Conservation (phyloP, 768 basidiomycete species). For the Lyophyllum semitale region DNA sequence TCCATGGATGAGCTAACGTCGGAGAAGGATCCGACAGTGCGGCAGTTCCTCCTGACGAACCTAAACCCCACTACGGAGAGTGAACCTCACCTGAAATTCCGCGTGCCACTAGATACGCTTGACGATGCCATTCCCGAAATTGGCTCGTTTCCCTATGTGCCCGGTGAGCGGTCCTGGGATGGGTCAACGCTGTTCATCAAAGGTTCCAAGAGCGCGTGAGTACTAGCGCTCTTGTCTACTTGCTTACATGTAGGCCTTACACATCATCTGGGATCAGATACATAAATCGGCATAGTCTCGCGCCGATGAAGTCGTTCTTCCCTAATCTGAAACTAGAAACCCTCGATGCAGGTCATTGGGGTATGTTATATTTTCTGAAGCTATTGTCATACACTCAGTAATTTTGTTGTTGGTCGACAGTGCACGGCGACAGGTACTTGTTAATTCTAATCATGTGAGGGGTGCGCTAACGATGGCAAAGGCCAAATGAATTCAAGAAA, state of each 20-base stretch:
- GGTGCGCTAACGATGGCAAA: not conserved
- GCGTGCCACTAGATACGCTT: slow-evolving; percentile 69
- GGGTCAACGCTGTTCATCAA: slow-evolving; percentile 73
- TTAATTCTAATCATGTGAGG: not conserved
- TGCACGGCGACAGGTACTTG: slow-evolving; percentile 68
- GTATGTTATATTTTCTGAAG: slow-evolving; percentile 37
- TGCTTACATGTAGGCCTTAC: not conserved
- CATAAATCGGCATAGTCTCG: slow-evolving; percentile 72
- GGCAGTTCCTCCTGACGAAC: slow-evolving; percentile 84
- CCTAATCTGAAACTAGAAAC: slow-evolving; percentile 62
- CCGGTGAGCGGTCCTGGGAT: slow-evolving; percentile 49
- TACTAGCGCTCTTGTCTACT: slow-evolving; percentile 3
- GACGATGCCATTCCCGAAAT: slow-evolving; percentile 58
- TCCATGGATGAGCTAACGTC: not conserved
- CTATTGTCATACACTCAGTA: not conserved
- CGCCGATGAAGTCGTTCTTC: slow-evolving; percentile 65
- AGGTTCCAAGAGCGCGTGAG: slow-evolving; percentile 71
- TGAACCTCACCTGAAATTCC: slow-evolving; percentile 51
- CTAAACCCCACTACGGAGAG: slow-evolving; percentile 38
- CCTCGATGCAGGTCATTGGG: slow-evolving; percentile 82
- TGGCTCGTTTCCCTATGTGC: slow-evolving; percentile 73
- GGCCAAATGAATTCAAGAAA: slow-evolving; percentile 52
- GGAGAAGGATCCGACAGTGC: slow-evolving; percentile 62
- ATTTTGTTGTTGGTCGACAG: slow-evolving; percentile 29
- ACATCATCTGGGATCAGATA: slow-evolving; percentile 43